phyloP scores from a whole-genome alignment of 2,329 filamentous ascomycete species.

The Colletotrichum noveboracense region DNA sequence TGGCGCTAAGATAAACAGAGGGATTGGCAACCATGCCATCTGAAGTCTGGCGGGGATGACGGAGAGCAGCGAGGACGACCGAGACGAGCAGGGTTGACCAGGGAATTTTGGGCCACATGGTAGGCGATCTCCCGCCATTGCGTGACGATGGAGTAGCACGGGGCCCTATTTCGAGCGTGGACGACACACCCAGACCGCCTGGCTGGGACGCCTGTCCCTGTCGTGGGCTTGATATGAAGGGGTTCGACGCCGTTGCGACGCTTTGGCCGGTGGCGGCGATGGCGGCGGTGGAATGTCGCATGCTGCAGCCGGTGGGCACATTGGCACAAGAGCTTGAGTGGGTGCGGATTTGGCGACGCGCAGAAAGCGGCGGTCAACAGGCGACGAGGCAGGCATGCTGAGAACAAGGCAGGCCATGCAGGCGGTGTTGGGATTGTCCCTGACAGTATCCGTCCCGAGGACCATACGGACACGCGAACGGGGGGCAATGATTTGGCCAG shows the following conservation, averaged over 20 bases:
- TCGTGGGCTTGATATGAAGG: constrained; percentile 5
- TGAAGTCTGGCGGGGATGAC: constrained; percentile 3
- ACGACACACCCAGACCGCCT: constrained; percentile 11
- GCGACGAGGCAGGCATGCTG: neutral
- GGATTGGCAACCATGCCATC: constrained; percentile 3
- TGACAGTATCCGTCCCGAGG: neutral
- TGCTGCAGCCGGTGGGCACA: neutral
- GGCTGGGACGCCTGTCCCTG: constrained; percentile 17
- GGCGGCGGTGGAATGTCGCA: constrained; percentile 7
- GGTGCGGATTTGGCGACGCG: neutral
- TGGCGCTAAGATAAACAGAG: neutral
- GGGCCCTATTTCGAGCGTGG: neutral
- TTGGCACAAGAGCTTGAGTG: too few species aligned
- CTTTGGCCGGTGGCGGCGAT: constrained; percentile 11
- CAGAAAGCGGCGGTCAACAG: neutral
- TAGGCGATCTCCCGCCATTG: constrained; percentile 19
- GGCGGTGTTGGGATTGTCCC: neutral
- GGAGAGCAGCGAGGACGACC: neutral
- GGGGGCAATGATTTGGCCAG: neutral
- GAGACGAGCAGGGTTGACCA: constrained; percentile 8
- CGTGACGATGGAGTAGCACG: constrained; percentile 5
- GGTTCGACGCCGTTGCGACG: constrained; percentile 8
- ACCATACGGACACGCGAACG: neutral
- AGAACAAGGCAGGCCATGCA: neutral
- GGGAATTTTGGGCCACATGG: constrained; percentile 12